Conservation (phyloP, 2,329 filamentous ascomycete species). For the Penicillium vulpinum region DNA sequence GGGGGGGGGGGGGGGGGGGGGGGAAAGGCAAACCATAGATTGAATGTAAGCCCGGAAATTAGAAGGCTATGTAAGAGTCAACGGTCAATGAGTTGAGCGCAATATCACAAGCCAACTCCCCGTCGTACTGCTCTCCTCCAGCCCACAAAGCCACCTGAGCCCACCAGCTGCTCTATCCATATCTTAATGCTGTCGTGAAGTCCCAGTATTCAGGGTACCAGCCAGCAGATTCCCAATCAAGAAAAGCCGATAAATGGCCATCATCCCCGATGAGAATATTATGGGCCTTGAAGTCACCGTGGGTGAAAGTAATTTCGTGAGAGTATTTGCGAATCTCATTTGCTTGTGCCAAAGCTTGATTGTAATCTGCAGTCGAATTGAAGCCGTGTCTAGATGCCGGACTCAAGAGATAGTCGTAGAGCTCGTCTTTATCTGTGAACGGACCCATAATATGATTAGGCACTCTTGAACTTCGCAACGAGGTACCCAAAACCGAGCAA, state of each 20-base stretch:
- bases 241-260: constrained; percentile 13
- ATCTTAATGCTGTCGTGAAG: constrained; percentile 28
- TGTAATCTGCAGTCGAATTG: constrained; percentile 26
- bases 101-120: constrained; percentile 25
- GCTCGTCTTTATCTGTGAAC: constrained; percentile 26
- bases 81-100: constrained; percentile 28
- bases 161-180: constrained; percentile 26
- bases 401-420: constrained; percentile 34
- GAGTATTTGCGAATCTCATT: constrained; percentile 11
- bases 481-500: constrained; percentile 34
- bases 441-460: constrained; percentile 36
- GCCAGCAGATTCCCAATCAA: constrained; percentile 13
- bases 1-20: no score
- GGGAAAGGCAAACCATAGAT: background rate
- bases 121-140: constrained; percentile 21
- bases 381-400: constrained; percentile 32
- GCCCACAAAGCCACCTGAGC: constrained; percentile 26
- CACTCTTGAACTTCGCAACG: constrained; percentile 34
- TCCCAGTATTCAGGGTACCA: constrained; percentile 17
- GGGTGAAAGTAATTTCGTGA: constrained; percentile 18
- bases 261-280: constrained; percentile 22
- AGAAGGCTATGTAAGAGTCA: constrained; percentile 29
- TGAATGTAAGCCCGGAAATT: no score
- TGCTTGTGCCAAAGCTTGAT: constrained; percentile 25
- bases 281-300: constrained; percentile 24